Evolutionary conservation across 192 early-diverging fungal species (phyloP).

Genomic region (Backusella tuberculispora): DNA sequence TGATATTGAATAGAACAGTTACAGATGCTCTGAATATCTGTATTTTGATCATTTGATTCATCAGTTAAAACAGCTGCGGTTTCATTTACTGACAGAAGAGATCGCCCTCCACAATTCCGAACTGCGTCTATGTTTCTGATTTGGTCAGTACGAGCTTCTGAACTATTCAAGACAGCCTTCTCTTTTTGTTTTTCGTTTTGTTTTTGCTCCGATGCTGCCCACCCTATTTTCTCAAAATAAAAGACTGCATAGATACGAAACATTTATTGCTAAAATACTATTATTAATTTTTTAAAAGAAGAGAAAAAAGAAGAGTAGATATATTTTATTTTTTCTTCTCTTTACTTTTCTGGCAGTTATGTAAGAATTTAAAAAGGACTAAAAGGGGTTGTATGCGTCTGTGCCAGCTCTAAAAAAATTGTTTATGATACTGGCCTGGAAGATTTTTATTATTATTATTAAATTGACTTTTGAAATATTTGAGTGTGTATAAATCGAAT

Average conservation of each 20-base stretch:
- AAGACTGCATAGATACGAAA: constrained; percentile 18
- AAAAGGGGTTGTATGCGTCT: neutral
- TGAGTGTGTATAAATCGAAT: neutral
- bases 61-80: neutral
- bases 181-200: too few species aligned
- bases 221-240: constrained; percentile 22
- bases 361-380: neutral
- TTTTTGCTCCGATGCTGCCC: neutral
- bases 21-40: neutral
- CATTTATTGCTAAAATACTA: neutral
- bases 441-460: neutral
- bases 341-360: neutral
- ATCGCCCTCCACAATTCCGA: constrained; percentile 5
- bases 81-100: neutral
- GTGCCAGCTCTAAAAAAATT: neutral
- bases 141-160: neutral
- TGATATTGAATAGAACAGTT: neutral
- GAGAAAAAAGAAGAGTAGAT: neutral
- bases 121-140: neutral
- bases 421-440: neutral
- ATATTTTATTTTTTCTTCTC: neutral
- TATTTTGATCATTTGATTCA: neutral
- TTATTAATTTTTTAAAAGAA: neutral
- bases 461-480: neutral
- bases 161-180: neutral